Percentiles rank a stretch among this genome's conserved stretches.
Conservation (phyloP, 768 basidiomycete genomes). For the Naematelia aurantialba region DNA sequence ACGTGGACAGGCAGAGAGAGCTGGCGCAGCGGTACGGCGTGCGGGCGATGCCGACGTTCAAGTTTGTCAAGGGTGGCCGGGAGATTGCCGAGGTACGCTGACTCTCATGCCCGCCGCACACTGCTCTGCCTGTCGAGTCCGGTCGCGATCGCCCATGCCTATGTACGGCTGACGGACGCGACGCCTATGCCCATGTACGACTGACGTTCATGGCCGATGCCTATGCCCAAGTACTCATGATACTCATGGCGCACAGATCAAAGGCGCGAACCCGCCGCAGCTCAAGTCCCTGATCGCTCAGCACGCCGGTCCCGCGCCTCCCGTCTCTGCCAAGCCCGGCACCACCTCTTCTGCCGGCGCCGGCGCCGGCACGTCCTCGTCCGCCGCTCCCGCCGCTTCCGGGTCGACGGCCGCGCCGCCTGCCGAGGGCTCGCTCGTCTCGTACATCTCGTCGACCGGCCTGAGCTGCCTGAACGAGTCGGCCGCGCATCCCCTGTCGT, state of each 20-base stretch:
- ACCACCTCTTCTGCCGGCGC: slow-evolving; percentile 2
- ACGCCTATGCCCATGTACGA: too few species aligned
- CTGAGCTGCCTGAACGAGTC: slow-evolving; percentile 50
- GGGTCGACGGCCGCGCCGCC: neutral
- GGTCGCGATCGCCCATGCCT: neutral
- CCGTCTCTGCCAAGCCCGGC: slow-evolving; percentile 15
- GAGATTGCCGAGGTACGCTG: slow-evolving; percentile 48
- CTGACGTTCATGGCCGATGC: too few species aligned
- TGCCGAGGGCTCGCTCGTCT: slow-evolving; percentile 32
- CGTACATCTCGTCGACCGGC: slow-evolving; percentile 42
- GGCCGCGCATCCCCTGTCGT: slow-evolving; percentile 41
- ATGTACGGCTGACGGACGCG: neutral
- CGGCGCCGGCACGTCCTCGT: slow-evolving; percentile 6
- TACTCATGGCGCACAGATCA: slow-evolving; percentile 44
- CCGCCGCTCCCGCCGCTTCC: slow-evolving; percentile 1
- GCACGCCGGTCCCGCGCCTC: slow-evolving; percentile 45
- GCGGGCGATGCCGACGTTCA: slow-evolving; percentile 50
- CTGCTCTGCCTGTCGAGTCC: neutral
- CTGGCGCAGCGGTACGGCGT: slow-evolving; percentile 44
- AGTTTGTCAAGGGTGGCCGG: slow-evolving; percentile 47
- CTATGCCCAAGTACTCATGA: too few species aligned
- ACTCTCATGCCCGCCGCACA: neutral
- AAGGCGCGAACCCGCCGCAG: slow-evolving; percentile 47
- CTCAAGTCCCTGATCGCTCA: slow-evolving; percentile 41
- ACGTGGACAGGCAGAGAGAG: slow-evolving; percentile 43